Evolutionary conservation across 306 rosid genomes (phyloP).

Genomic region (Gastrolobium bilobum): DNA sequence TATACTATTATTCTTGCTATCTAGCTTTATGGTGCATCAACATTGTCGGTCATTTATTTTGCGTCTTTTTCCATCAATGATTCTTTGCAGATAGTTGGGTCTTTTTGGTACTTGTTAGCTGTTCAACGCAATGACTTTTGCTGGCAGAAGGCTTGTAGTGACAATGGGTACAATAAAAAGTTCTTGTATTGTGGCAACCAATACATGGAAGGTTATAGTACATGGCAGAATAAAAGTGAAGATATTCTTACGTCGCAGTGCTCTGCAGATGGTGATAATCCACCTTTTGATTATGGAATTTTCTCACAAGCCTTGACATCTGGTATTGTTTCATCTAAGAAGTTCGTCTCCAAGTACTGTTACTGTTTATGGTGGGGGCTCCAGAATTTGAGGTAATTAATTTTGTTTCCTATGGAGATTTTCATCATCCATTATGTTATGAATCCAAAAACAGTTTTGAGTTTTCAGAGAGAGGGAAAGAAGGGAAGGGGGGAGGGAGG

Average conservation of each 20-base stretch:
- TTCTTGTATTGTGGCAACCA: constrained; percentile 76
- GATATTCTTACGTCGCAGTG: constrained; percentile 47
- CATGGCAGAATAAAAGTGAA: constrained; percentile 51
- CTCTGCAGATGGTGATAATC: constrained; percentile 34
- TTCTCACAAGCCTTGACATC: constrained; percentile 68
- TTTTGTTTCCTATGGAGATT: constrained; percentile 13
- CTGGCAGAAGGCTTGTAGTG: constrained; percentile 75
- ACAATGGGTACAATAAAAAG: constrained; percentile 43
- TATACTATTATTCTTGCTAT: constrained; percentile 26
- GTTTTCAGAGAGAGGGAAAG: too few relatives aligned
- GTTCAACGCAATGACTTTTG: constrained; percentile 87
- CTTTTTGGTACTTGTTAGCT: constrained; percentile 90
- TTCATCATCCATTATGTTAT: background rate
- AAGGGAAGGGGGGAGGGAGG: too few relatives aligned
- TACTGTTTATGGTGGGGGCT: constrained; percentile 98
- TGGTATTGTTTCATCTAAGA: constrained; percentile 65
- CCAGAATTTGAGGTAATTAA: constrained; percentile 80
- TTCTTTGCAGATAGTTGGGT: constrained; percentile 83
- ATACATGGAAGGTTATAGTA: constrained; percentile 31
- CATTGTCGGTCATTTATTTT: constrained; percentile 2
- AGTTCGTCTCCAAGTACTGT: constrained; percentile 76
- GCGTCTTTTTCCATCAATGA: constrained; percentile 1
- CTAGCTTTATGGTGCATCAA: constrained; percentile 28
- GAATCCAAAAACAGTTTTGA: too few relatives aligned
- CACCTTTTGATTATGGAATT: constrained; percentile 79